phyloP scores from a whole-genome alignment of 1,284 basidiomycete genomes.

The Phellinidium pouzarii region DNA sequence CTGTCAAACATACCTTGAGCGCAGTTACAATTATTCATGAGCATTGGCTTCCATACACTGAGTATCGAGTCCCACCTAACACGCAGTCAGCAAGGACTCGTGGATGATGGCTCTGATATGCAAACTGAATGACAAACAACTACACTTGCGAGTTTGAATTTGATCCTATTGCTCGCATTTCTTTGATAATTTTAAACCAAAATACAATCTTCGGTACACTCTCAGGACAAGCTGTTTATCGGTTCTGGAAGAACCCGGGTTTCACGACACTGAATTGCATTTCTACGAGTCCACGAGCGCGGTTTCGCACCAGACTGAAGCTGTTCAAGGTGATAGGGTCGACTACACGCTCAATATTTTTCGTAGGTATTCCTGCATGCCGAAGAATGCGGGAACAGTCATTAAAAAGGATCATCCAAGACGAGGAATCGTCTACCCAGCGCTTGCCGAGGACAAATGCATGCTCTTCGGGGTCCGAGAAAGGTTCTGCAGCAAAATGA shows the following conservation, averaged over 20 bases:
- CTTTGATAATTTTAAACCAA: not conserved
- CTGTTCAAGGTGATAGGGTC: constrained; percentile 6
- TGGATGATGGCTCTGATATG: no score
- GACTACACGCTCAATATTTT: not conserved
- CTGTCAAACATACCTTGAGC: no score
- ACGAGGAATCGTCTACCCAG: constrained; percentile 5
- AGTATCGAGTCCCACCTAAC: no score
- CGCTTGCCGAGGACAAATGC: constrained; percentile 9
- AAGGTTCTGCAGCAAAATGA: not conserved
- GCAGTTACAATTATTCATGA: no score
- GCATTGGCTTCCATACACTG: no score
- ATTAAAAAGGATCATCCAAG: constrained; percentile 9
- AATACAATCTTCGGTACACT: not conserved
- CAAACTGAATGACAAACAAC: no score
- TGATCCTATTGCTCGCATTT: no score
- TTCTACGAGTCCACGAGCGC: not conserved
- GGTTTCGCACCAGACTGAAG: not conserved
- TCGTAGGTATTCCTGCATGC: not conserved
- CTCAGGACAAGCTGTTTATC: constrained; percentile 6
- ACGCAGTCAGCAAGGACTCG: no score
- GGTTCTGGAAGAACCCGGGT: not conserved
- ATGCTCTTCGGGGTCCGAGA: not conserved
- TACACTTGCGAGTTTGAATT: no score
- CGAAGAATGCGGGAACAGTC: not conserved
- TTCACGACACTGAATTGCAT: not conserved